phyloP scores from a whole-genome alignment of 257 asterid genomes.

The Solanum sejunctum region DNA sequence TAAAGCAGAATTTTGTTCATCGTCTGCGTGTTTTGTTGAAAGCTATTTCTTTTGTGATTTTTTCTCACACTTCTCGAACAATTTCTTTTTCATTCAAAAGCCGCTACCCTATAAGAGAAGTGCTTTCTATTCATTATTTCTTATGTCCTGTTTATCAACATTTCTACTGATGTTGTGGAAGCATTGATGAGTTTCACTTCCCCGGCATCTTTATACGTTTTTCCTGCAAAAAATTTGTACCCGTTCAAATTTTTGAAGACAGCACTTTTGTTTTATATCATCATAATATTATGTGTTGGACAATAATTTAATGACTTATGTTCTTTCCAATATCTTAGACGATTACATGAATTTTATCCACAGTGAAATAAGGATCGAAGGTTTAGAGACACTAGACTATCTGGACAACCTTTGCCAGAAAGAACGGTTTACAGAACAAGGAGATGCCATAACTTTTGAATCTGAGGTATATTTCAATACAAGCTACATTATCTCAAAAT shows the following conservation, averaged over 20 bases:
- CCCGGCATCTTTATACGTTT: background rate
- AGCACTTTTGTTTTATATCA: background rate
- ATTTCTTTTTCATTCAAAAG: background rate
- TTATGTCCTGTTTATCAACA: background rate
- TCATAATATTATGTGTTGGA: background rate
- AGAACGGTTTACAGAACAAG: conserved; percentile 91
- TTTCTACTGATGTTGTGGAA: background rate
- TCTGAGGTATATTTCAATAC: conserved; percentile 49
- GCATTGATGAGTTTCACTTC: background rate
- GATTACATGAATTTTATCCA: background rate
- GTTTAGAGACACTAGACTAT: conserved; percentile 87
- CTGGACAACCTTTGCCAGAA: conserved; percentile 65
- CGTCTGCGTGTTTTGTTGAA: background rate
- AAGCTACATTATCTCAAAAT: background rate
- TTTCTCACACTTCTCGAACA: background rate
- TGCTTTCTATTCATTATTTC: background rate
- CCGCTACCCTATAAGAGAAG: background rate
- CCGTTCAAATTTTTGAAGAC: background rate
- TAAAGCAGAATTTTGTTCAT: background rate
- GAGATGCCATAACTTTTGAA: conserved; percentile 91
- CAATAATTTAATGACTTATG: background rate
- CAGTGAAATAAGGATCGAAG: conserved; percentile 94
- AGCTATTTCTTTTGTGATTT: background rate
- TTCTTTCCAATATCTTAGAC: background rate
- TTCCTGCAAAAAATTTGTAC: background rate